phyloP scores from a whole-genome alignment of 2,329 filamentous ascomycete species.

The Xylariaceae sp. region DNA sequence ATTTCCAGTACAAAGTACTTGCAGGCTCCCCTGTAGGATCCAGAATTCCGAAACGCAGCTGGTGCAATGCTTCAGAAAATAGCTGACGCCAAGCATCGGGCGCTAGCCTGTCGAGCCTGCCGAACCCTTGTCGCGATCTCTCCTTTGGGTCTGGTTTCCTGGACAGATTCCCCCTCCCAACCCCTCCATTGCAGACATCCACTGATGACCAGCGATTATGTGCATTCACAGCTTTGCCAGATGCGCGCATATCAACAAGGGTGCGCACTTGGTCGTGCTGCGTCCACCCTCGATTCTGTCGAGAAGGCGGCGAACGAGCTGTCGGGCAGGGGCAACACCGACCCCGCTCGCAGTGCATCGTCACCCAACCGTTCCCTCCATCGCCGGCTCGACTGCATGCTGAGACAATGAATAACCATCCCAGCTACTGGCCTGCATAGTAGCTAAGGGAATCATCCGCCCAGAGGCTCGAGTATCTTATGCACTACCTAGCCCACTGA shows the following conservation, averaged over 20 bases:
- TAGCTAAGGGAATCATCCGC: too few species aligned
- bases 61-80: slow-evolving; percentile 47
- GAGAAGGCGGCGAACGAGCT: slow-evolving; percentile 20
- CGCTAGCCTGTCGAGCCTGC: slow-evolving; percentile 32
- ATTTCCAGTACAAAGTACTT: too few species aligned
- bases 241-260: slow-evolving; percentile 3
- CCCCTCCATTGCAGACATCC: slow-evolving; percentile 2
- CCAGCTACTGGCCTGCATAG: too few species aligned
- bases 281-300: slow-evolving; percentile 1
- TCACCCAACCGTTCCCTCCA: slow-evolving; percentile 12
- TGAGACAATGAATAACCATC: too few species aligned
- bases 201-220: slow-evolving; percentile 1
- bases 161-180: neutral
- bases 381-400: slow-evolving; percentile 8
- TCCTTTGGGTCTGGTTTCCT: slow-evolving; percentile 1
- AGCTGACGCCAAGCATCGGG: slow-evolving; percentile 32
- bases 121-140: slow-evolving; percentile 19
- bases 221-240: slow-evolving; percentile 7
- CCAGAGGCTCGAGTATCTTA: too few species aligned
- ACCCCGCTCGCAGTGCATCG: slow-evolving; percentile 14
- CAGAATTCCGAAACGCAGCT: slow-evolving; percentile 44
- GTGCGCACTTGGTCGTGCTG: neutral
- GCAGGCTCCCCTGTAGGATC: slow-evolving; percentile 7
- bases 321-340: slow-evolving; percentile 7
- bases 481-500: too few species aligned